These are phyloP conservation scores for Dactylonectria macrodidyma DNA, from an alignment of 2,329 filamentous ascomycete genomes.

Conservation along the genomic window DNA sequence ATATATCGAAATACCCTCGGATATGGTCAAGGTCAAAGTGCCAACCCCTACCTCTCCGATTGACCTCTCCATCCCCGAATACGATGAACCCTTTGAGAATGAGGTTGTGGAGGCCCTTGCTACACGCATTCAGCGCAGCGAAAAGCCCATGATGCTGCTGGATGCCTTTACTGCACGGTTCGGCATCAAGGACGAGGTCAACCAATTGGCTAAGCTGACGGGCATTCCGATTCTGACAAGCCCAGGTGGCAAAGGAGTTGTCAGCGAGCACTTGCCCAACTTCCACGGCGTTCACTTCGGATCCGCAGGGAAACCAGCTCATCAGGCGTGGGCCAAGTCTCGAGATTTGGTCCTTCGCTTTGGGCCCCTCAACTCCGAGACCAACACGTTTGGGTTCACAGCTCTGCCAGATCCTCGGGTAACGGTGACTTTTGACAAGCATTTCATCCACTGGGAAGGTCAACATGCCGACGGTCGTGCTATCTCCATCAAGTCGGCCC, in stretches of 20 bases:
- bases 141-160: too few species aligned
- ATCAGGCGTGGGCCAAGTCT: conserved; percentile 1
- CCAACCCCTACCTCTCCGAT: not conserved
- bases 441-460: not conserved
- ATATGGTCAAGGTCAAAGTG: conserved; percentile 20
- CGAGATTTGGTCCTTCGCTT: conserved; percentile 30
- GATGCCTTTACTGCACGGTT: conserved; percentile 60
- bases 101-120: not conserved
- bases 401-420: not conserved
- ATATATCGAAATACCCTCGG: conserved; percentile 23
- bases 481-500: not conserved
- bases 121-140: too few species aligned
- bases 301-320: not conserved
- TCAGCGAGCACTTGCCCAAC: conserved; percentile 63
- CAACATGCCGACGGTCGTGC: too few species aligned
- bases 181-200: conserved; percentile 58
- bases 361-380: conserved; percentile 29
- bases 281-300: conserved; percentile 62
- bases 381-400: conserved; percentile 32
- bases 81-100: not conserved
- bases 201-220: conserved; percentile 59
- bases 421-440: not conserved
- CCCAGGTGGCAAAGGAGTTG: conserved; percentile 64
- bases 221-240: conserved; percentile 64
- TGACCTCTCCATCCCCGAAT: not conserved